Evolutionary conservation across 176 grass and related monocot genomes (phyloP).

Genomic region (Rhynchospora tenuis): DNA sequence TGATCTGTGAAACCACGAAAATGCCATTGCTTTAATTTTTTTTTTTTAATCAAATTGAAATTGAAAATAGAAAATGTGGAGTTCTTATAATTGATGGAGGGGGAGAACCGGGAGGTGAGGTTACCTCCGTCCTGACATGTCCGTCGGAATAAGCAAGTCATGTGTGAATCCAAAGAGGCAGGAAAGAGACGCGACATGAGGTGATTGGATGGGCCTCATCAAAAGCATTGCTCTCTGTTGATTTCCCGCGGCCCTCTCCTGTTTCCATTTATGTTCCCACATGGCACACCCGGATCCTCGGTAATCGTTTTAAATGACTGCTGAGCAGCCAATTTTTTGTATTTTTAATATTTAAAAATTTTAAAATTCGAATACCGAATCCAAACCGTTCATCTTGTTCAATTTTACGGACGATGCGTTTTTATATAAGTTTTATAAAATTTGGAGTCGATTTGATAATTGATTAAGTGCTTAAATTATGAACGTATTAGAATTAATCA

Average conservation of each 20-base stretch:
- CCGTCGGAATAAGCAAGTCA: background rate
- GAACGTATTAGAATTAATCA: too few relatives aligned
- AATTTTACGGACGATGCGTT: too few relatives aligned
- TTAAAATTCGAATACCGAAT: too few relatives aligned
- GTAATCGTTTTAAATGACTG: too few relatives aligned
- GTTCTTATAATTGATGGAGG: conserved; percentile 4
- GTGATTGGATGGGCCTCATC: conserved; percentile 11
- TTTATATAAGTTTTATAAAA: too few relatives aligned
- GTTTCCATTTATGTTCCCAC: background rate
- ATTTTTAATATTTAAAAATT: too few relatives aligned
- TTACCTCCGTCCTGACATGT: conserved; percentile 3
- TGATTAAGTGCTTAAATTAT: too few relatives aligned
- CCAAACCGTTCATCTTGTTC: too few relatives aligned
- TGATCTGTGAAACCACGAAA: background rate
- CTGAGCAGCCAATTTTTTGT: too few relatives aligned
- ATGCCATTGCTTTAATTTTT: background rate
- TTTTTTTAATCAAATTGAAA: background rate
- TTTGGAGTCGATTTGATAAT: too few relatives aligned
- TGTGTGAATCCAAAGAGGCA: conserved; percentile 19
- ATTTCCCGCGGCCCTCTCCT: background rate
- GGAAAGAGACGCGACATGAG: conserved; percentile 19
- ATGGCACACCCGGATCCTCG: too few relatives aligned
- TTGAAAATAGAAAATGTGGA: background rate
- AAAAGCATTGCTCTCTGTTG: background rate
- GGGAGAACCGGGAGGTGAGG: background rate